phyloP scores from a whole-genome alignment of 768 basidiomycete genomes.

The Lentinula detonsa region DNA sequence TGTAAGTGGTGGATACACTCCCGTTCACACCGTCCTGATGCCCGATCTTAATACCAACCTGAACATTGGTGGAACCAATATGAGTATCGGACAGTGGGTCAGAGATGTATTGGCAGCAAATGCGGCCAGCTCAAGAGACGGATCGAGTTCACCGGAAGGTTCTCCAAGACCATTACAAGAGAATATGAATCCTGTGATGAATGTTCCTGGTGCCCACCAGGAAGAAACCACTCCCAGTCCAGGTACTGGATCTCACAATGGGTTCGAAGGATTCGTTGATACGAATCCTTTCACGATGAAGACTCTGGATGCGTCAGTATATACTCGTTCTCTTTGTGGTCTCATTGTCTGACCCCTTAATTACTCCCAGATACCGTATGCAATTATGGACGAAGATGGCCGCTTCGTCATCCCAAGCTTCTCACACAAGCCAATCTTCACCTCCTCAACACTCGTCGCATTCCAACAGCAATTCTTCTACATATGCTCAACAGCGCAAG shows the following conservation, averaged over 20 bases:
- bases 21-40: slow-evolving; percentile 78
- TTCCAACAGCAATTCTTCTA: slow-evolving; percentile 13
- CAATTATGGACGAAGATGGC: slow-evolving; percentile 93
- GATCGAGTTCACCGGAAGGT: slow-evolving; percentile 11
- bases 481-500: slow-evolving; percentile 7
- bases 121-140: slow-evolving; percentile 4
- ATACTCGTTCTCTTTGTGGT: slow-evolving; percentile 7
- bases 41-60: slow-evolving; percentile 49
- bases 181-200: slow-evolving; percentile 76
- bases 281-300: slow-evolving; percentile 83
- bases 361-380: slow-evolving; percentile 60
- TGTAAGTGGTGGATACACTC: slow-evolving; percentile 65
- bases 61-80: slow-evolving; percentile 10
- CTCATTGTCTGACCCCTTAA: slow-evolving; percentile 8
- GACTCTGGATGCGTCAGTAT: slow-evolving; percentile 69
- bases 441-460: not conserved
- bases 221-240: not conserved
- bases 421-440: slow-evolving; percentile 20
- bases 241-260: slow-evolving; percentile 11
- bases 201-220: slow-evolving; percentile 17
- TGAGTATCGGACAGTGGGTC: slow-evolving; percentile 6
- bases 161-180: slow-evolving; percentile 44
- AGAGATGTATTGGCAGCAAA: slow-evolving; percentile 5
- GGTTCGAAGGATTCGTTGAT: slow-evolving; percentile 78
- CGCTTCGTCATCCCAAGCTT: slow-evolving; percentile 46